Conservation (phyloP, 1,139 yeast genomes). For the Yamadazyma sp. region DNA sequence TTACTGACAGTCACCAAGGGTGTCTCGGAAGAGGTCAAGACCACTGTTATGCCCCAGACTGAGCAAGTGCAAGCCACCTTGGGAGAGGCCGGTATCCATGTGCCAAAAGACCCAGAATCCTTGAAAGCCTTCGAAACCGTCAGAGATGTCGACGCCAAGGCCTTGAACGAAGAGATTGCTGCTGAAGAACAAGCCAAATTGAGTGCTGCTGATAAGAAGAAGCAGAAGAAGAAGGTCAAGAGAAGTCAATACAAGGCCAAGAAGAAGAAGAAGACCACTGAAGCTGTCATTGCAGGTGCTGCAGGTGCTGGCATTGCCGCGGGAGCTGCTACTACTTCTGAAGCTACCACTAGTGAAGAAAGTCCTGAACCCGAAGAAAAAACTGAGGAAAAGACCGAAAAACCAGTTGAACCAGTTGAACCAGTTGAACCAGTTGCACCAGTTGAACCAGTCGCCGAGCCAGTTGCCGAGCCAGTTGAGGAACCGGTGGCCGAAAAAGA, state of each 20-base stretch:
- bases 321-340: slow-evolving; percentile 22
- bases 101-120: slow-evolving; percentile 40
- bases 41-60: slow-evolving; percentile 58
- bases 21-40: slow-evolving; percentile 30
- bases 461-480: slow-evolving; percentile 6
- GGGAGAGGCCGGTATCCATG: slow-evolving; percentile 60
- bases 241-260: slow-evolving; percentile 47
- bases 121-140: slow-evolving; percentile 39
- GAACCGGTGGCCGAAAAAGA: neutral
- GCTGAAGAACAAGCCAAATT: slow-evolving; percentile 13
- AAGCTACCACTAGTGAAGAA: slow-evolving; percentile 23
- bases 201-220: slow-evolving; percentile 42
- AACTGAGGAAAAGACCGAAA: slow-evolving; percentile 7
- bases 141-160: slow-evolving; percentile 44
- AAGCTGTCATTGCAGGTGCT: slow-evolving; percentile 28
- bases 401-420: slow-evolving; percentile 9
- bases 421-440: slow-evolving; percentile 2
- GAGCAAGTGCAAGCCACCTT: slow-evolving; percentile 48
- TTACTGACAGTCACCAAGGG: slow-evolving; percentile 19
- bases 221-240: slow-evolving; percentile 50
- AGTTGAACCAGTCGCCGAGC: slow-evolving; percentile 5
- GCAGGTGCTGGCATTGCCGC: slow-evolving; percentile 16
- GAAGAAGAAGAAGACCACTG: slow-evolving; percentile 46
- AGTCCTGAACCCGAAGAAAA: slow-evolving; percentile 14
- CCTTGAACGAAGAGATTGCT: slow-evolving; percentile 33